Evolutionary conservation across 2,329 filamentous ascomycete species (phyloP).

Genomic region (Botryosphaeria dothidea): DNA sequence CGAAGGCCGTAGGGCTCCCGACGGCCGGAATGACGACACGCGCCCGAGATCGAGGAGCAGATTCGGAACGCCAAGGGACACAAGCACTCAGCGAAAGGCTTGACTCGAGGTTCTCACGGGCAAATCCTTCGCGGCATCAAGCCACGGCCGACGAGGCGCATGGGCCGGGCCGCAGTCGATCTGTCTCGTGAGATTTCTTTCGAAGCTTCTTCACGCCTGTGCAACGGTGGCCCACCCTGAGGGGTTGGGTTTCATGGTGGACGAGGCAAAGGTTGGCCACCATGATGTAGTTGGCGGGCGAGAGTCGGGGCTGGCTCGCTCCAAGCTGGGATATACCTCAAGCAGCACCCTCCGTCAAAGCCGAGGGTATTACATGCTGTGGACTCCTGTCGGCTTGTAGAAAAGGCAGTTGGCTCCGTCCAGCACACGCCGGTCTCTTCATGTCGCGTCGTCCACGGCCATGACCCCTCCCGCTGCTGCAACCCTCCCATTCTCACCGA

Average conservation of each 20-base stretch:
- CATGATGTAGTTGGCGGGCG: neutral
- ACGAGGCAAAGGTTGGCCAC: neutral
- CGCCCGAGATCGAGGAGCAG: neutral
- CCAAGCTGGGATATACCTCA: neutral
- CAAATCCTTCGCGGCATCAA: neutral
- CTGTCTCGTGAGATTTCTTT: neutral
- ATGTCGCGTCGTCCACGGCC: neutral
- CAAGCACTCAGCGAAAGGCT: neutral
- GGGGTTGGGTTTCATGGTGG: neutral
- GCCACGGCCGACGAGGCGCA: conserved; percentile 2
- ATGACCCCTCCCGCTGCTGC: neutral
- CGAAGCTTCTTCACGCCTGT: neutral
- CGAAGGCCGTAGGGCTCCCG: too few species aligned
- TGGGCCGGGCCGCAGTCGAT: conserved; percentile 7
- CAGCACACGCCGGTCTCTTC: too few species aligned
- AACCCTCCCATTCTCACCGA: neutral
- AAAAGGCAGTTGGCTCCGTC: neutral
- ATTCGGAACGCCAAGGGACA: neutral
- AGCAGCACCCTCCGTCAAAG: neutral
- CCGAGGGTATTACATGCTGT: neutral
- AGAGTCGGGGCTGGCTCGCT: neutral
- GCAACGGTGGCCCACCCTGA: neutral
- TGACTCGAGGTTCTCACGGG: neutral
- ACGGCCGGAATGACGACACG: neutral
- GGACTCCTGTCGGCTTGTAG: neutral